Conservation (phyloP, 257 asterid genomes). For the Solanum paucissectum region DNA sequence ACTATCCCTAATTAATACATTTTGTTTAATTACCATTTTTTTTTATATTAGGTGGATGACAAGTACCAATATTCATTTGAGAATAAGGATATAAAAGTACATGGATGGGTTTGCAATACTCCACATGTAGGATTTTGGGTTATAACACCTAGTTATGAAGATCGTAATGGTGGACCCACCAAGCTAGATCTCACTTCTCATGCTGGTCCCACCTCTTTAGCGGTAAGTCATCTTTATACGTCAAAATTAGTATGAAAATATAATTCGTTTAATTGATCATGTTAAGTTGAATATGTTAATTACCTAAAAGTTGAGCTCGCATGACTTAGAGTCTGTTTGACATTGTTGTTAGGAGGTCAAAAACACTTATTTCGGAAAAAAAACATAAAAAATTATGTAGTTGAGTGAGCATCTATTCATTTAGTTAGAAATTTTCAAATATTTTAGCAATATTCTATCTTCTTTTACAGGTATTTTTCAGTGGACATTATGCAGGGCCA, state of each 20-base stretch:
- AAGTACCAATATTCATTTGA: constrained; percentile 11
- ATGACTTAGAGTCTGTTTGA: too few relatives aligned
- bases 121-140: constrained; percentile 14
- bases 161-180: constrained; percentile 7
- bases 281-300: neutral
- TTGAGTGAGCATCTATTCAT: neutral
- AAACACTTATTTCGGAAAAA: too few relatives aligned
- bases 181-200: constrained; percentile 13
- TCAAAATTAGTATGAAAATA: neutral
- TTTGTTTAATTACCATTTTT: neutral
- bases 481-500: constrained; percentile 12
- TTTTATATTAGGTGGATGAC: constrained; percentile 8
- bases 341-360: too few relatives aligned
- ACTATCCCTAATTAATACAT: neutral
- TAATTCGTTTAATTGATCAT: neutral
- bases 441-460: neutral
- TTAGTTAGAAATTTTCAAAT: neutral
- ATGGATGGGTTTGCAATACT: constrained; percentile 8
- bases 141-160: constrained; percentile 9
- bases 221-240: neutral
- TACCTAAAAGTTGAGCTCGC: neutral
- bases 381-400: too few relatives aligned
- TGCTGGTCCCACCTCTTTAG: neutral
- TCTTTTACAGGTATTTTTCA: constrained; percentile 3
- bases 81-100: constrained; percentile 8